Evolutionary conservation across 2,329 filamentous ascomycete species (phyloP), one percentile per base, ranked within the genome.

Genomic region (Aureobasidium namibiae): DNA sequence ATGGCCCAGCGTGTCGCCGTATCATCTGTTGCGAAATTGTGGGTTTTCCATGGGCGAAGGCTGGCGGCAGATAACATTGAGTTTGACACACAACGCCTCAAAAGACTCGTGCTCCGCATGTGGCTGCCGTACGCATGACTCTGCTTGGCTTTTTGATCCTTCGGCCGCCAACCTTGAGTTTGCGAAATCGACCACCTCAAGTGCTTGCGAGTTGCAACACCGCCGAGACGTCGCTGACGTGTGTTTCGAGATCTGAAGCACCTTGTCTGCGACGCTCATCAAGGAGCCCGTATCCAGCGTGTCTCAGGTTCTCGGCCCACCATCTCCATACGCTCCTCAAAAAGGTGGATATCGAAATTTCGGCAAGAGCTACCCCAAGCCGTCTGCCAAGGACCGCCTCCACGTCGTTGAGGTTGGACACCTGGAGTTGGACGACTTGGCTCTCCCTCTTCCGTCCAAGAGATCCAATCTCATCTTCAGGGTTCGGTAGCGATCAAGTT

Each of bases 261-360:
- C 18, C 34, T 29, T 29, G n/a, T 39, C 34, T 52, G 48, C 34
- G 48, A 52, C 33, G 24, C n/a, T 23, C 21, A 14, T n/a, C n/a
- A 26, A 21, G 21, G 14, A 24, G 24, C 24, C 16, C 7, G 45
- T 26, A 50, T 34, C 18, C 45, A 23, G 13, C 13, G 24, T 52
- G 48, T 52, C 48, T 52, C 48, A 52, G 34, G 21, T 26, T n/a
- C 34, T 13, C n/a, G 48, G 48, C 29, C 48, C 48, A 38, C 21
- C 48, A 38, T 38, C 48, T 29, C 48, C 34, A 52, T 52, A 14
- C 34, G 34, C 48, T 52, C 48, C 48, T 38, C 48, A 29, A 52
- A 52, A 39, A 29, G 48, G 48, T 52, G 48, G 48, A 39, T 38
- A 52, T 52, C 48, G 48, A 52, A 49, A 52, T 52, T 39, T 52